Conservation (phyloP, 306 rosid species). For the Lotus japonicus region DNA sequence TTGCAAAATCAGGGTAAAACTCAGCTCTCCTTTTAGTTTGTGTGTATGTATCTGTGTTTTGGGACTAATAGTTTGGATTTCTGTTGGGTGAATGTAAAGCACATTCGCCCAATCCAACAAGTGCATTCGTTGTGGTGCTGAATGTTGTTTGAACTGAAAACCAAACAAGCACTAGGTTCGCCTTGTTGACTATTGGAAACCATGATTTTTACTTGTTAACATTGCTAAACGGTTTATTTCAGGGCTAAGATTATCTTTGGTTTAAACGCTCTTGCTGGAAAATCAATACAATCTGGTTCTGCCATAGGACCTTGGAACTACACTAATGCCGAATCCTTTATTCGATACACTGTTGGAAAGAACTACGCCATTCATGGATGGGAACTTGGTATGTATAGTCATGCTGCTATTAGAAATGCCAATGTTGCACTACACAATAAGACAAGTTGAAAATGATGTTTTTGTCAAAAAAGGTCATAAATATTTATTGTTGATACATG, state of each 20-base stretch:
- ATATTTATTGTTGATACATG: neutral
- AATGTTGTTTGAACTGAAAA: too few relatives aligned
- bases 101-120: too few relatives aligned
- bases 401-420: neutral
- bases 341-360: conserved; percentile 61
- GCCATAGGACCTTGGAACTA: conserved; percentile 73
- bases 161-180: too few relatives aligned
- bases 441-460: neutral
- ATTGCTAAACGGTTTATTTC: conserved; percentile 18
- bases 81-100: too few relatives aligned
- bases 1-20: conserved; percentile 66
- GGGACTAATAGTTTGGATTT: too few relatives aligned
- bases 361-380: conserved; percentile 68
- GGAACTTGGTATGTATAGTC: conserved; percentile 73
- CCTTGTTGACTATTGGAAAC: neutral
- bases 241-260: conserved; percentile 88
- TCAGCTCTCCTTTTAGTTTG: neutral
- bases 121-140: too few relatives aligned
- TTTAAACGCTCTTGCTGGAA: conserved; percentile 75
- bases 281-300: conserved; percentile 34
- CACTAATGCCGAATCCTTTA: conserved; percentile 67
- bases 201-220: neutral
- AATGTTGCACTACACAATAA: neutral
- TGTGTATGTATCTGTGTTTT: neutral
- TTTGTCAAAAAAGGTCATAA: neutral